These are phyloP conservation scores for Apiospora rasikravindrae DNA, from an alignment of 2,329 filamentous ascomycete species.

Conservation along the genomic window DNA sequence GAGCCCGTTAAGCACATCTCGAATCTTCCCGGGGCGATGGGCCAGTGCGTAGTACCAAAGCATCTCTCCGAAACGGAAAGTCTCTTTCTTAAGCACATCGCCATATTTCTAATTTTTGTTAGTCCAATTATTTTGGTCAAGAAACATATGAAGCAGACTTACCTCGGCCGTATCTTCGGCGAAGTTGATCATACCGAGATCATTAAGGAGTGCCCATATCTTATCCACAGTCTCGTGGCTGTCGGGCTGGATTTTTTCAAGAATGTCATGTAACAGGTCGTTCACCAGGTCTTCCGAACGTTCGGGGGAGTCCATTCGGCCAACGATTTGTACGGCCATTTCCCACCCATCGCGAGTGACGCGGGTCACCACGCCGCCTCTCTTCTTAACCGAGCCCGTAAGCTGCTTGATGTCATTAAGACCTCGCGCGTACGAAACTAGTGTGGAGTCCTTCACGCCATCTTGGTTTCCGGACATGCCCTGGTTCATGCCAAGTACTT, in stretches of 20 bases:
- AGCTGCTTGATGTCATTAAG: constrained; percentile 63
- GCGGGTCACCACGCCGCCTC: constrained; percentile 39
- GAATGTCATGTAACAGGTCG: constrained; percentile 69
- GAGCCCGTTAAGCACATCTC: constrained; percentile 83
- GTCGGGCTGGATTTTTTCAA: constrained; percentile 67
- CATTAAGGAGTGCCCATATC: constrained; percentile 77
- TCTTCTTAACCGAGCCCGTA: constrained; percentile 37
- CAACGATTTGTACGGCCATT: constrained; percentile 81
- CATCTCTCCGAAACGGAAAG: constrained; percentile 82
- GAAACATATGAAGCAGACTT: constrained; percentile 39
- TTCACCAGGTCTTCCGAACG: constrained; percentile 76
- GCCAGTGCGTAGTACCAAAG: constrained; percentile 91
- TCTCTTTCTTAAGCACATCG: constrained; percentile 73
- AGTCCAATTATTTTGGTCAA: constrained; percentile 24
- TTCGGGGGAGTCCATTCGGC: constrained; percentile 76
- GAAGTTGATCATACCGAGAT: constrained; percentile 78
- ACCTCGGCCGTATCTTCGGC: constrained; percentile 85
- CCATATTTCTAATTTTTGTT: constrained; percentile 75
- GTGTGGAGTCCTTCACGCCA: constrained; percentile 78
- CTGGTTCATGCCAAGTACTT: constrained; percentile 74
- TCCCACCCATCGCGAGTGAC: constrained; percentile 79
- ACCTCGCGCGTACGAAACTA: constrained; percentile 76
- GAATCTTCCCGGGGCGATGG: constrained; percentile 78
- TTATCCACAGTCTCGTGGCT: constrained; percentile 78
- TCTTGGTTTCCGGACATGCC: constrained; percentile 60